Conservation (phyloP, 257 asterid species). For the Ehretia macrophylla region DNA sequence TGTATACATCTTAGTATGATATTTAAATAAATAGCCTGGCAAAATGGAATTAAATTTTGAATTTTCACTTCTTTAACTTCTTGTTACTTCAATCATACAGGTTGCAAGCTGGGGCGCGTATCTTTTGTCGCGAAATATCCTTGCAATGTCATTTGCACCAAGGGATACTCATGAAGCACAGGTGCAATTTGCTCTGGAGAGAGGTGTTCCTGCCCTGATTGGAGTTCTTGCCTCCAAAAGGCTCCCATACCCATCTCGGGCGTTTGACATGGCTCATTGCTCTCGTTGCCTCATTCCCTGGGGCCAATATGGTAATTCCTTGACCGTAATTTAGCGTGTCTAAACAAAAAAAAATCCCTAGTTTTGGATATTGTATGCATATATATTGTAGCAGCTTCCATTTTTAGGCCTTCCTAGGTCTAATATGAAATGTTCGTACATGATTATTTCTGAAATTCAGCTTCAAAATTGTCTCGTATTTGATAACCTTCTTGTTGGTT, state of each 20-base stretch:
- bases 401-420: no score
- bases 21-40: no score
- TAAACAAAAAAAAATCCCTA: no score
- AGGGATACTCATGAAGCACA: conserved; percentile 89
- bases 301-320: conserved; percentile 62
- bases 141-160: conserved; percentile 87
- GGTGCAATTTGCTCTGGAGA: conserved; percentile 79
- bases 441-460: no score
- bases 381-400: no score
- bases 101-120: conserved; percentile 97
- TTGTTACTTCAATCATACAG: conserved; percentile 19
- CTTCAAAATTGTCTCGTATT: no score
- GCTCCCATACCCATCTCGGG: conserved; percentile 85
- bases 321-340: no score
- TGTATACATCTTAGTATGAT: no score
- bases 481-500: background rate
- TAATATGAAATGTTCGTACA: no score
- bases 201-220: conserved; percentile 89
- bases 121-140: conserved; percentile 61
- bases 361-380: no score
- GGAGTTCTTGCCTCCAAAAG: conserved; percentile 88
- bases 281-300: conserved; percentile 95
- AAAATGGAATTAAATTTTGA: no score
- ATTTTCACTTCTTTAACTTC: no score
- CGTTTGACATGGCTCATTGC: conserved; percentile 92